These are phyloP conservation scores for Macrolepiota dolichaula DNA, from an alignment of 768 basidiomycete species.

Conservation along the genomic window DNA sequence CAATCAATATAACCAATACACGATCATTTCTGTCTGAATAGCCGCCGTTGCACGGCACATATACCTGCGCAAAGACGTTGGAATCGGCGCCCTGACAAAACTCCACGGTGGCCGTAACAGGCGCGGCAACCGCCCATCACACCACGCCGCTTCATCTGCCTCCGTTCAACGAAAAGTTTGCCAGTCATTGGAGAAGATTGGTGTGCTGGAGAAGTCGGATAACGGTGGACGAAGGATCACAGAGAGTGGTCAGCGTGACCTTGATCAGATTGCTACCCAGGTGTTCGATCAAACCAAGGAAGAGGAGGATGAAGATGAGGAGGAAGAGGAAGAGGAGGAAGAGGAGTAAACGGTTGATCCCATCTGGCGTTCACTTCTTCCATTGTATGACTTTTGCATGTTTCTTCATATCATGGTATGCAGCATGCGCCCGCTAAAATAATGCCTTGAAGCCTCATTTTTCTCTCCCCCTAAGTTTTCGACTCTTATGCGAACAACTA, in stretches of 20 bases:
- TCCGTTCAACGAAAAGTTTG: conserved; percentile 94
- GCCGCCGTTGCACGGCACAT: conserved; percentile 98
- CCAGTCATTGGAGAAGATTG: conserved; percentile 98
- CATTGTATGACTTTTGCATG: conserved; percentile 35
- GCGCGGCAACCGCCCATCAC: conserved; percentile 94
- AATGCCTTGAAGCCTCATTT: conserved; percentile 17
- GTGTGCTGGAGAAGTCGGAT: conserved; percentile 89
- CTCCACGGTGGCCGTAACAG: conserved; percentile 95
- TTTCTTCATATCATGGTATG: conserved; percentile 35
- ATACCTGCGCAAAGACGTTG: conserved; percentile 98
- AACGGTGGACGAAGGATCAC: conserved; percentile 95
- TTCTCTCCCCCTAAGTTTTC: conserved; percentile 1
- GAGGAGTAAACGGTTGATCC: conserved; percentile 37
- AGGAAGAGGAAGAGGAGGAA: conserved; percentile 64
- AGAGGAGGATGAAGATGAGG: conserved; percentile 73
- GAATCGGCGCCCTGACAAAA: conserved; percentile 90
- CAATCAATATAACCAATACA: conserved; percentile 1
- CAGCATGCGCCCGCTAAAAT: conserved; percentile 38
- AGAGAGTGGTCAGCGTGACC: conserved; percentile 94
- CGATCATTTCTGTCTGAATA: conserved; percentile 25
- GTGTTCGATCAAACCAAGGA: conserved; percentile 78
- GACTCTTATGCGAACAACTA: background rate
- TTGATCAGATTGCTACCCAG: conserved; percentile 91
- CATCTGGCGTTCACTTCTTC: conserved; percentile 10
- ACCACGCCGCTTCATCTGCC: conserved; percentile 84